A percentile compares a stretch with the other conserved stretches of the same genome.
Conservation (phyloP, 495 filamentous ascomycete species). For the Neurospora discreta region DNA sequence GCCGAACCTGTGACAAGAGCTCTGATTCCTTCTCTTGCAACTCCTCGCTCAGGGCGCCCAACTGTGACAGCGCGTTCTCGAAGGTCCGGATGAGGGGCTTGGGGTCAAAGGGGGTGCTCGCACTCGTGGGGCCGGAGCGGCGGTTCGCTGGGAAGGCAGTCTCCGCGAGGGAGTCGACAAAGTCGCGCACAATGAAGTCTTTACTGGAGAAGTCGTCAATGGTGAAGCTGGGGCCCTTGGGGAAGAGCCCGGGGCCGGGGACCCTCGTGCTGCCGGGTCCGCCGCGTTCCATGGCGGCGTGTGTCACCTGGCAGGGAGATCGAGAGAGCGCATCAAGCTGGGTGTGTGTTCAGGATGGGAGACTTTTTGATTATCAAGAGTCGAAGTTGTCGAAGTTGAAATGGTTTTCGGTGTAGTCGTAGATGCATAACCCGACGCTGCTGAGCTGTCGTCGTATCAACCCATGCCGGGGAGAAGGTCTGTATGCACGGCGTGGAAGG, state of each 20-base stretch:
- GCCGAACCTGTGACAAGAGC: constrained; percentile 72
- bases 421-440: neutral
- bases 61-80: constrained; percentile 66
- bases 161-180: constrained; percentile 87
- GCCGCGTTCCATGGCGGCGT: constrained; percentile 33
- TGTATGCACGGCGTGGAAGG: neutral
- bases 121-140: constrained; percentile 53
- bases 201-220: constrained; percentile 81
- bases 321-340: constrained; percentile 5
- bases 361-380: neutral
- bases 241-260: constrained; percentile 68
- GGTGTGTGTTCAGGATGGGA: neutral
- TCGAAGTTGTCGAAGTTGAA: neutral
- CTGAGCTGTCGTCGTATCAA: neutral
- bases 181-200: constrained; percentile 97
- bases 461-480: neutral
- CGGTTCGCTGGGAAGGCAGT: constrained; percentile 62
- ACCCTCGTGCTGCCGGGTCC: constrained; percentile 41
- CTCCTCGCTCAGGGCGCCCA: constrained; percentile 74
- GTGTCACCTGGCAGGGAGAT: constrained; percentile 9
- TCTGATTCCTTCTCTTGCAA: constrained; percentile 82
- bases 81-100: constrained; percentile 95
- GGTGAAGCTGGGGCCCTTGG: constrained; percentile 67
- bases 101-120: constrained; percentile 79
- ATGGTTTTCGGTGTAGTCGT: neutral